phyloP scores from a whole-genome alignment of 139 green algal genomes.

The Spirogloea muscicola region DNA sequence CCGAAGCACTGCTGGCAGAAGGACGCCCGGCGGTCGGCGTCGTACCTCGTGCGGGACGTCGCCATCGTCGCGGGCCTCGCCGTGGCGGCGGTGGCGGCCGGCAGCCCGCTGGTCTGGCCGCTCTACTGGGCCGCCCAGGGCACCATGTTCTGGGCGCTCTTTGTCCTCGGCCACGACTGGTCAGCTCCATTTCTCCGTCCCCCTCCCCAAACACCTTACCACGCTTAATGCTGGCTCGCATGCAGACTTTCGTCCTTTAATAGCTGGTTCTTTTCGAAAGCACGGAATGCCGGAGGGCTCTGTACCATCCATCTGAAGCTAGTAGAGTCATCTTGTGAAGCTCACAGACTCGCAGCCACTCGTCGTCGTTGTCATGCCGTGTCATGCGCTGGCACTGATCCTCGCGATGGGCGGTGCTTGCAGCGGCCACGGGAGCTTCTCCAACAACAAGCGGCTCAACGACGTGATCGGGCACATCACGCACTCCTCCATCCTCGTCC shows the following conservation, averaged over 20 bases:
- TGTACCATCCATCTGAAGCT: too few species aligned
- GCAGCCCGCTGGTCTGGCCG: slow-evolving; percentile 75
- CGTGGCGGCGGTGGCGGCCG: slow-evolving; percentile 57
- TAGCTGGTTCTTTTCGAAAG: too few species aligned
- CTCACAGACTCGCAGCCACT: too few species aligned
- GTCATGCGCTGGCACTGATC: too few species aligned
- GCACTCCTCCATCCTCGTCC: slow-evolving; percentile 86
- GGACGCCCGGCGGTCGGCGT: slow-evolving; percentile 62
- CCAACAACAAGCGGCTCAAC: slow-evolving; percentile 80
- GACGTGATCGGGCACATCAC: slow-evolving; percentile 82
- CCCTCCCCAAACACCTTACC: too few species aligned
- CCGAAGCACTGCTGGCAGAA: slow-evolving; percentile 71
- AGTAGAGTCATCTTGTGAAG: too few species aligned
- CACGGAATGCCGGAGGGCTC: too few species aligned
- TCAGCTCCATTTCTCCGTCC: slow-evolving; percentile 68
- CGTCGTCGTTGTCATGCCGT: too few species aligned
- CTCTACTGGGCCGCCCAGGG: slow-evolving; percentile 88
- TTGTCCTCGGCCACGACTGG: slow-evolving; percentile 90
- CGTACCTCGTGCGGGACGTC: slow-evolving; percentile 72
- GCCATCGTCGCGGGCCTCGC: slow-evolving; percentile 75
- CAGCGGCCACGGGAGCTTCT: slow-evolving; percentile 86
- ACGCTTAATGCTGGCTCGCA: too few species aligned
- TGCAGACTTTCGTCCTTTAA: too few species aligned
- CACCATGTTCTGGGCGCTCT: slow-evolving; percentile 96
- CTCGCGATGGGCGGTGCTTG: too few species aligned